Conservation (phyloP, 1,284 basidiomycete species). For the Grifola frondosa region DNA sequence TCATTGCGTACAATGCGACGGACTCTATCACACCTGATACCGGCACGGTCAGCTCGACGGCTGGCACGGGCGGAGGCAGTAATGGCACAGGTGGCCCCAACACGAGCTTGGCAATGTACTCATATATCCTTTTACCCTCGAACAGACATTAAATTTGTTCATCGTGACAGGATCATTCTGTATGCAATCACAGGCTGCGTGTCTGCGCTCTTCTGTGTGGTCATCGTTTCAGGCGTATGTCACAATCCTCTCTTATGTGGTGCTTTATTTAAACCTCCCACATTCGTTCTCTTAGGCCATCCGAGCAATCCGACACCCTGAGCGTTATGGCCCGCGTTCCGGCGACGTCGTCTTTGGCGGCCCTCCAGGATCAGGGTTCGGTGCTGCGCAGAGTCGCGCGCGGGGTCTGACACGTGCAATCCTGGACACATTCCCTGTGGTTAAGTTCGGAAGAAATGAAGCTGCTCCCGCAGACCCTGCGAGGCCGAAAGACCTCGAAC, state of each 20-base stretch:
- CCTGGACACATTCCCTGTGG: constrained; percentile 89
- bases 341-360: constrained; percentile 43
- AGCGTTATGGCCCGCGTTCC: constrained; percentile 79
- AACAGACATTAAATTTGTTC: background rate
- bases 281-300: constrained; percentile 63
- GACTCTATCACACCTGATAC: constrained; percentile 21
- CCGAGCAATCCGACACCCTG: constrained; percentile 83
- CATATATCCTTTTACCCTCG: constrained; percentile 24
- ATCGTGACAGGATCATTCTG: constrained; percentile 67
- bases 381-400: constrained; percentile 65
- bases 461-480: constrained; percentile 3
- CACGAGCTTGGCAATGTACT: constrained; percentile 76
- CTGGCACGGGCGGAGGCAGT: constrained; percentile 18
- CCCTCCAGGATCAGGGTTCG: constrained; percentile 21
- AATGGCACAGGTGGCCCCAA: constrained; percentile 32
- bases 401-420: constrained; percentile 85
- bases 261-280: constrained; percentile 2
- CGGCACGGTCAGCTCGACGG: constrained; percentile 6
- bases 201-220: constrained; percentile 75
- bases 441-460: constrained; percentile 67
- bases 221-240: constrained; percentile 79
- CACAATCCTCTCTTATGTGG: background rate
- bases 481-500: constrained; percentile 36
- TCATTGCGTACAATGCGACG: constrained; percentile 68
- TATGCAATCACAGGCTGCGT: constrained; percentile 87